phyloP scores from a whole-genome alignment of 2,329 filamentous ascomycete species.

The Lecanicillium sp. region DNA sequence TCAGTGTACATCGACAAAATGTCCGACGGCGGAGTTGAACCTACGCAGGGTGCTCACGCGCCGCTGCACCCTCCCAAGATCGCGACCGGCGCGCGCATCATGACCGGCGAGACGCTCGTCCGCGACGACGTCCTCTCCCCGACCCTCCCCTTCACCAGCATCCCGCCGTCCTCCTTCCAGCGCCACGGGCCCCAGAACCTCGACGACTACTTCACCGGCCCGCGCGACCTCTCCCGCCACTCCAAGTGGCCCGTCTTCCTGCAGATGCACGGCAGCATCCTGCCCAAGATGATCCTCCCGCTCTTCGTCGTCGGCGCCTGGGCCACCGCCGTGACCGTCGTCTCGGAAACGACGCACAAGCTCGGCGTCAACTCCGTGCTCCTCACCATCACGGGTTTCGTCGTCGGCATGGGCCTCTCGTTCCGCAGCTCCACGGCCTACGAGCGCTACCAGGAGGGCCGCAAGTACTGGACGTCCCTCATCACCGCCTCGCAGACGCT shows the following conservation, averaged over 20 bases:
- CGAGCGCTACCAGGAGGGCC: constrained; percentile 62
- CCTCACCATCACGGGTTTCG: constrained; percentile 73
- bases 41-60: background rate
- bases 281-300: constrained; percentile 69
- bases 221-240: constrained; percentile 64
- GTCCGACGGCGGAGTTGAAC: background rate
- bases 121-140: constrained; percentile 24
- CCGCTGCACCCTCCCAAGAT: background rate
- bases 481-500: constrained; percentile 60
- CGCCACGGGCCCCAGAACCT: constrained; percentile 39
- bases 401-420: constrained; percentile 71
- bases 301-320: constrained; percentile 56
- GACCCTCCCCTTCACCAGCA: constrained; percentile 22
- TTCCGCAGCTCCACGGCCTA: constrained; percentile 75
- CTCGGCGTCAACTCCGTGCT: constrained; percentile 30
- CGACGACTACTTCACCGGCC: constrained; percentile 59
- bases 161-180: constrained; percentile 26
- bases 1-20: background rate
- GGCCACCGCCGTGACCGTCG: constrained; percentile 58
- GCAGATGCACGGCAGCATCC: constrained; percentile 68
- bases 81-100: background rate
- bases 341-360: constrained; percentile 40
- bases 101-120: constrained; percentile 7
- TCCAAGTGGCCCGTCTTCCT: constrained; percentile 73
- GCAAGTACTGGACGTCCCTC: constrained; percentile 56